Base-by-base conservation (phyloP, 768 basidiomycete species). In the Lactifluus pinguis region DNA sequence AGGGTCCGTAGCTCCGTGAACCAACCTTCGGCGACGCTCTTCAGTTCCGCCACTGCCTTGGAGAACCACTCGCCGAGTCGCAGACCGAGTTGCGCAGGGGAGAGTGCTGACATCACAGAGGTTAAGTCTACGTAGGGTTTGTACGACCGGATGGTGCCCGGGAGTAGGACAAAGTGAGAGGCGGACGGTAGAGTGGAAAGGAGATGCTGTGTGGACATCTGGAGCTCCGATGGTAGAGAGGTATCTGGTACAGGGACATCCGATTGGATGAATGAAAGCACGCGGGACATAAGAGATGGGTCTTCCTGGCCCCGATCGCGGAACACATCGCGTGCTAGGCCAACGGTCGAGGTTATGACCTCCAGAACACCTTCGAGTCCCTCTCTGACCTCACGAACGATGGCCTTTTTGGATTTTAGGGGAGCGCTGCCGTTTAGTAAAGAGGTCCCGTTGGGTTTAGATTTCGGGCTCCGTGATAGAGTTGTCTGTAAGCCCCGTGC, bases 111-210 rank as follows among this genome's bases (percentile, higher is more conserved):
- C 4, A 83, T 81, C 0, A 82, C 71, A 0, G 89, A 83, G 9
- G 77, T 74, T 6, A 85, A 73, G 67, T 93, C 87, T 62, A 95
- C 81, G 70, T 90, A 95, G 9, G 94, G 94, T 67, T 85, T 89
- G 72, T 94, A 97, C 5, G 81, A 79, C 65, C 80, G 80, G 61
- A 98, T 80, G 60, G 76, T 80, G 1, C 76, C 68, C 0, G 93
- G 92, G 0, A 98, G 79, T 56, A 91, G 79, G 15, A 85, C 80
- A 62, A 94, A 83, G 64, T 93, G 89, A 29, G 87, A 83, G 0
- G 92, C 87, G 0, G 94, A 93, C 0, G 92, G 92, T 25, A 95
- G 79, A 9, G 79, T 78, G 29, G 79, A 75, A 19, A 98, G 77
- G 30, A 95, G 74, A 1, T 77, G 71, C 49, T 85, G 80, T 0